These are phyloP conservation scores for Marasmius sp. DNA, from an alignment of 1,284 basidiomycete genomes.

Conservation along the genomic window DNA sequence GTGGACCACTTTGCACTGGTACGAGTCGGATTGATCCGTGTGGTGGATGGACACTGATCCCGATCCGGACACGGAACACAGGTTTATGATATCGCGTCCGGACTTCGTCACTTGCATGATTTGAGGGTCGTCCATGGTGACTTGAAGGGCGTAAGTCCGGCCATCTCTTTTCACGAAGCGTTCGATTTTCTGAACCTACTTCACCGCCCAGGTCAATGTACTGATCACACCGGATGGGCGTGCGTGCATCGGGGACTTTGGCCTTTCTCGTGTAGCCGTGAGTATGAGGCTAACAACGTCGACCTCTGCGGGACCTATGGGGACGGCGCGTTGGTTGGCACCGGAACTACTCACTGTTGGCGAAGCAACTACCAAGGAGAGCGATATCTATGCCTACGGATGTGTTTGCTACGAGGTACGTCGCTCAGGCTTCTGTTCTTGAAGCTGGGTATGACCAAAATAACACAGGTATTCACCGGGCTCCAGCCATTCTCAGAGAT, in stretches of 20 bases:
- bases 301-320: neutral
- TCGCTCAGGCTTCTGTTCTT: neutral
- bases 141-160: conserved; percentile 5
- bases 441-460: neutral
- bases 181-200: too few species aligned
- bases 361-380: neutral
- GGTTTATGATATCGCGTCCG: neutral
- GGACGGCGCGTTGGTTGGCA: neutral
- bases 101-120: neutral
- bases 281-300: neutral
- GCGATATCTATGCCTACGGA: neutral
- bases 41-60: neutral
- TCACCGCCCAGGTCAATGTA: neutral
- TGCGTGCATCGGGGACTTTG: neutral
- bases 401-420: neutral
- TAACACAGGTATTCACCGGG: neutral
- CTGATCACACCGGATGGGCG: neutral
- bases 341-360: neutral
- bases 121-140: neutral
- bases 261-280: neutral
- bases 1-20: conserved; percentile 24
- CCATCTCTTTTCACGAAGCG: too few species aligned
- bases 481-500: neutral
- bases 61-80: conserved; percentile 20
- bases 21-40: neutral